Evolutionary conservation across 345 rosid genomes (phyloP).

Genomic region (Stellera chamaejasme): DNA sequence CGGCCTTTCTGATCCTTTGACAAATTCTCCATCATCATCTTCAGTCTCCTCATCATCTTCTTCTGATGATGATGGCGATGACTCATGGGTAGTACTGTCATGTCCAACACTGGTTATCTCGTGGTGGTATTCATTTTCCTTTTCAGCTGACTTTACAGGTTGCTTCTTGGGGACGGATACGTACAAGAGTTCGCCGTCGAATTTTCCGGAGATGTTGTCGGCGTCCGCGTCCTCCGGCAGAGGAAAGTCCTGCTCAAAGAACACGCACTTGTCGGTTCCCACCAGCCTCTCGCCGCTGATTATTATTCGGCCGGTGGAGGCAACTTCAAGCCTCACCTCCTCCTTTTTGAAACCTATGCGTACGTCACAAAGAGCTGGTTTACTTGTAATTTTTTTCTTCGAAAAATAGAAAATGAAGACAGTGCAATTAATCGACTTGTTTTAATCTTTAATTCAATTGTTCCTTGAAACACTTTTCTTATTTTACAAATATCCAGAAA

Average conservation of each 20-base stretch:
- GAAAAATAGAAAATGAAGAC: too few species aligned
- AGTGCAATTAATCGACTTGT: background rate
- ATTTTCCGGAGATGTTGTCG: conserved; percentile 13
- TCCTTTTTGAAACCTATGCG: conserved; percentile 30
- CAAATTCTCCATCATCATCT: too few species aligned
- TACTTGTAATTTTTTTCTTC: background rate
- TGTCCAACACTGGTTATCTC: too few species aligned
- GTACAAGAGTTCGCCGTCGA: conserved; percentile 28
- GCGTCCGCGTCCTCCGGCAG: conserved; percentile 32
- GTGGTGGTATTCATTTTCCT: background rate
- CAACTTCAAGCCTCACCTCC: conserved; percentile 33
- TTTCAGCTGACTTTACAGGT: background rate
- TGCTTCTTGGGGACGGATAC: conserved; percentile 32
- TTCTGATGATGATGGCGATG: too few species aligned
- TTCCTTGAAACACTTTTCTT: background rate
- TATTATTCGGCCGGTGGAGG: conserved; percentile 12
- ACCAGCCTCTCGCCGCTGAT: conserved; percentile 36
- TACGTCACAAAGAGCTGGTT: background rate
- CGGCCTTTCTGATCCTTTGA: too few species aligned
- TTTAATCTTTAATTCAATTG: background rate
- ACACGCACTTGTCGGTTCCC: conserved; percentile 13
- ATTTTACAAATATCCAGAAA: background rate
- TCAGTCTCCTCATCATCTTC: too few species aligned
- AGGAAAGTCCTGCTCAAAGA: conserved; percentile 23
- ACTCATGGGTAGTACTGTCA: too few species aligned